phyloP scores from a whole-genome alignment of 768 basidiomycete species.

The Mycena crocata region DNA sequence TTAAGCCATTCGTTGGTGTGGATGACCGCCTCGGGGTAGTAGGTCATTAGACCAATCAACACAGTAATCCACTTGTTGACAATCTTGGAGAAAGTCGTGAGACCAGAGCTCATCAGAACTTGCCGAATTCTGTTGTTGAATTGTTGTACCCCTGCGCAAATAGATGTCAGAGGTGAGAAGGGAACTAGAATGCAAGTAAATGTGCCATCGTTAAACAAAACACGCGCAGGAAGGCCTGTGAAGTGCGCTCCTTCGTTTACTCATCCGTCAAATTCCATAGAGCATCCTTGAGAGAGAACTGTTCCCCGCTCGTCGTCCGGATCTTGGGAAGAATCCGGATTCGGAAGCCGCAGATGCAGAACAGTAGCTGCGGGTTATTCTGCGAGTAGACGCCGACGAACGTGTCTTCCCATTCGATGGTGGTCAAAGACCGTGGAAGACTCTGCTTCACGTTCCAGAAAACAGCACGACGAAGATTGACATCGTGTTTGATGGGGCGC shows the following conservation, averaged over 20 bases:
- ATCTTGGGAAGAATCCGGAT: constrained; percentile 97
- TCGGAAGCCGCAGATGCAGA: constrained; percentile 99
- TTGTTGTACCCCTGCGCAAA: constrained; percentile 83
- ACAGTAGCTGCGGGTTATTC: constrained; percentile 96
- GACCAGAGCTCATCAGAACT: constrained; percentile 98
- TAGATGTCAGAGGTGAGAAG: constrained; percentile 16
- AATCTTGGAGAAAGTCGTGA: constrained; percentile 98
- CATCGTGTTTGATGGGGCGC: constrained; percentile 99
- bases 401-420: constrained; percentile 99
- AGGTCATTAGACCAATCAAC: constrained; percentile 96
- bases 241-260: constrained; percentile 96
- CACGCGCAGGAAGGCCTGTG: constrained; percentile 97
- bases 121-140: constrained; percentile 98
- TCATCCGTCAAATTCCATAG: constrained; percentile 98
- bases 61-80: constrained; percentile 99
- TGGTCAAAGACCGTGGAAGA: constrained; percentile 93
- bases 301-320: constrained; percentile 93
- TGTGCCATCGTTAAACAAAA: constrained; percentile 92
- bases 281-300: constrained; percentile 95
- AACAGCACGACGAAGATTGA: constrained; percentile 96
- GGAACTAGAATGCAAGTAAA: neutral
- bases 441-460: constrained; percentile 99
- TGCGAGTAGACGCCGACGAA: constrained; percentile 97
- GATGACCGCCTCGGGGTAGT: constrained; percentile 97
- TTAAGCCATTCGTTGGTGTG: constrained; percentile 97